These are phyloP conservation scores for Neonothopanus nambi DNA, from an alignment of 1,284 basidiomycete species.

Conservation along the genomic window DNA sequence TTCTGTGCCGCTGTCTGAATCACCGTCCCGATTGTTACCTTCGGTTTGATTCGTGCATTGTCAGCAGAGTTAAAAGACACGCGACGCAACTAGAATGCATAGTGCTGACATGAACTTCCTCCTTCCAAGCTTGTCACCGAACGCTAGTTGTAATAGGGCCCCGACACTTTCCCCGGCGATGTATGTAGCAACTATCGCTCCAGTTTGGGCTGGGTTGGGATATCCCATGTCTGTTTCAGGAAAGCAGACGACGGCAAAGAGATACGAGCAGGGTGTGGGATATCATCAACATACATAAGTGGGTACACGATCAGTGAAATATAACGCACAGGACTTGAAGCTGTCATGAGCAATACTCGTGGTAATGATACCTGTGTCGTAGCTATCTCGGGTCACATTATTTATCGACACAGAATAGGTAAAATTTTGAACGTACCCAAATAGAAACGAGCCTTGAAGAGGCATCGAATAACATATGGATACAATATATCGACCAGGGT, in stretches of 20 bases:
- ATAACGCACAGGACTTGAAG: slow-evolving; percentile 19
- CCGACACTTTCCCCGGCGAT: slow-evolving; percentile 22
- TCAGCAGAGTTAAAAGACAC: background rate
- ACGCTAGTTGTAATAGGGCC: slow-evolving; percentile 17
- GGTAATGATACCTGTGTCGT: slow-evolving; percentile 21
- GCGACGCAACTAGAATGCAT: slow-evolving; percentile 17
- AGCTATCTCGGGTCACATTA: background rate
- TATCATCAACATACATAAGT: too few relatives aligned
- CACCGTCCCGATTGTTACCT: slow-evolving; percentile 20
- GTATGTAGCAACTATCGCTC: slow-evolving; percentile 21
- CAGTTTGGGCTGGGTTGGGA: slow-evolving; percentile 16
- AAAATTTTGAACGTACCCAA: slow-evolving; percentile 13
- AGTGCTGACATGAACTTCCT: slow-evolving; percentile 21
- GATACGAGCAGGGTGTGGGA: too few relatives aligned
- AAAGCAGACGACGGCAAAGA: too few relatives aligned
- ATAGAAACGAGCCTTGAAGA: slow-evolving; percentile 16
- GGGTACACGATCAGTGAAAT: too few relatives aligned
- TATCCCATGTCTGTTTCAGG: slow-evolving; percentile 21
- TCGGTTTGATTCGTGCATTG: background rate
- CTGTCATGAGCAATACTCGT: slow-evolving; percentile 22
- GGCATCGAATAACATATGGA: background rate
- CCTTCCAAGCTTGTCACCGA: slow-evolving; percentile 20
- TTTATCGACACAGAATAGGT: background rate
- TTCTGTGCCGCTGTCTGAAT: slow-evolving; percentile 23
- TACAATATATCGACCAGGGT: background rate